Evolutionary conservation across 2,329 filamentous ascomycete genomes (phyloP), one percentile per base, ranked within the genome.

Genomic region (Colletotrichum camelliae): DNA sequence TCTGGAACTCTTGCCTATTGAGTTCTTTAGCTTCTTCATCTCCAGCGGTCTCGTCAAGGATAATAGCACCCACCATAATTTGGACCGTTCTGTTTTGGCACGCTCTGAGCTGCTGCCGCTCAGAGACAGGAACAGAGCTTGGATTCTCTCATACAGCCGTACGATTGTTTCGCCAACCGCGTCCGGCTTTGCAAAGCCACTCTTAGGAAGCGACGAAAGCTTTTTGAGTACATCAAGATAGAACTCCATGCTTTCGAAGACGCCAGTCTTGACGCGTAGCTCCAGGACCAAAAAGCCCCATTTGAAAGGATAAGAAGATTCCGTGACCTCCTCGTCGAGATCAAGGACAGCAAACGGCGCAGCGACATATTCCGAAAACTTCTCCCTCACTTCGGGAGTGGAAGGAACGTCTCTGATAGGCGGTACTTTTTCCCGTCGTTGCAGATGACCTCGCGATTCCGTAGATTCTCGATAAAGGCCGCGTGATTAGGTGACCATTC

Each of bases 11-110:
- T 24, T 52, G 43, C 43, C 43, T 52, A 0, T 0, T 13, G 21
- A 0, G 43, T 52, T 52, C 0, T 13, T 52, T 52, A 52, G 43
- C 0, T 13, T 52, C n/a, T 52, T 52, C n/a, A 1, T 1, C n/a
- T 2, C 43, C 43, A 13, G n/a, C 0, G 6, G n/a, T 52, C n/a
- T 21, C 6, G 0, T 0, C 43, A 13, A 0, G 10, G 3, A 24
- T 52, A 52, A 10, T 24, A 52, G n/a, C 43, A 52, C 18, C 10
- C 4, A 13, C 27, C 27, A 61, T 13, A 61, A n/a, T 21, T 13
- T 31, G 15, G 27, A 1, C n/a, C 57, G 27, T 61, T 31, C 57
- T 31, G 24, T 61, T 31, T 33, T 31, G 27, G 57, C 27, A 10
- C 27, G 18, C 16, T 29, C 31, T 18, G 27, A 29, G 27, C 18